Evolutionary conservation across 2,329 filamentous ascomycete species (phyloP), one percentile per base, ranked within the genome.

Genomic region (Tolypocladium capitatum): DNA sequence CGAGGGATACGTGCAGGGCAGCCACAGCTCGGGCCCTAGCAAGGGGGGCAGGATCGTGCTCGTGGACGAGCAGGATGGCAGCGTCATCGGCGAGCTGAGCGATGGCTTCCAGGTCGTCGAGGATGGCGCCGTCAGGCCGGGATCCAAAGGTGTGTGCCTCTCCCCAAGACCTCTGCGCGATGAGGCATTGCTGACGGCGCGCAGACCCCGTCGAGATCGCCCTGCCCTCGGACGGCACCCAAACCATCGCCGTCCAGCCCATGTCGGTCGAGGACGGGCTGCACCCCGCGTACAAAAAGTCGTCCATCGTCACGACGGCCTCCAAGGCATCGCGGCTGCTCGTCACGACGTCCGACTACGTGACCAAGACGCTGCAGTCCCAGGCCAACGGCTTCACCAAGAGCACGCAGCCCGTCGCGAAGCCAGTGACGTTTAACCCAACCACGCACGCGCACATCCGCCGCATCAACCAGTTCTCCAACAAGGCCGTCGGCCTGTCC

Each of bases 1-100:
- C 14, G 81, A 94, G 65, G 88, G 72, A 0, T 94, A 94, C 60
- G 80, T 78, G 13, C 69, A 75, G 48, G 80, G 80, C 16, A 80
- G 76, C 56, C 72, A 76, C 46, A 81, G 78, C 57, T 70, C 71
- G 4, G 48, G 59, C 30, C 28, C 50, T 16, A 63, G 58, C 48
- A 74, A 80, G 47, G 64, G 78, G 33, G 86, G 90, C 16, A 82
- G 92, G 63, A 91, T 96, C 56, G 91, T 98, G 5, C 75, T 98
- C 10, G 74, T 98, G 16, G 89, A 98, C 60, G 92, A 98, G 66
- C 91, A 97, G 62, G 86, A 98, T 66, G 92, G 92, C 46, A 94
- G 87, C 57, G 86, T 98, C 9, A 86, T 98, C 28, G 92, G 92
- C 42, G 91, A 98, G 68, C 71, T 98, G 52, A 81, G 84, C 49